Conservation (phyloP, 305 asterid genomes). For the Fraxinus platypoda region DNA sequence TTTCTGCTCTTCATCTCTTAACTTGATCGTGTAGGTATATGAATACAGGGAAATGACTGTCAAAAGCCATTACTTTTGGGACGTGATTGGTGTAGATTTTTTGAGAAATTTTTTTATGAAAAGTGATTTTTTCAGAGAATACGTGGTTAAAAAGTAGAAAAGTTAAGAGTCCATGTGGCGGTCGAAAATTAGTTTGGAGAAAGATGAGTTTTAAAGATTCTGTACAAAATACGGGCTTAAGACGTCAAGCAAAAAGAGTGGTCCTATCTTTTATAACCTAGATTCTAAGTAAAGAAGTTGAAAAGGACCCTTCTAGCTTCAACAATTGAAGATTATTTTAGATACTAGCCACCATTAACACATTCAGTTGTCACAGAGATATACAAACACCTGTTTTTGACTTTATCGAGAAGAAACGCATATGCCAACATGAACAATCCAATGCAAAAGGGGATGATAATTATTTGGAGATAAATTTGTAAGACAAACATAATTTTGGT, state of each 20-base stretch:
- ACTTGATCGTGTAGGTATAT: background rate
- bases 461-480: constrained; percentile 2
- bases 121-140: background rate
- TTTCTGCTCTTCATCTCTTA: background rate
- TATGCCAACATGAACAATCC: constrained; percentile 8
- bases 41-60: background rate
- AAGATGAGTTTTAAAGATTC: background rate
- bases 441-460: background rate
- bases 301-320: background rate
- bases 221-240: background rate
- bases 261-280: background rate
- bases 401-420: background rate
- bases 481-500: constrained; percentile 2
- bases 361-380: background rate
- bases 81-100: background rate
- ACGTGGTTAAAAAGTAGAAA: background rate
- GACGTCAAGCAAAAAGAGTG: background rate
- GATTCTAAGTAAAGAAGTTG: background rate
- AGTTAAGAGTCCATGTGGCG: background rate
- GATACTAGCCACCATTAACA: background rate
- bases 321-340: background rate
- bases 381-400: background rate
- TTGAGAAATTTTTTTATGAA: background rate
- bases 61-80: background rate
- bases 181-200: background rate